Percentiles rank a stretch among this genome's conserved stretches.
Evolutionary conservation across 345 rosid genomes (phyloP).

Genomic region (Gossypium herbaceum): DNA sequence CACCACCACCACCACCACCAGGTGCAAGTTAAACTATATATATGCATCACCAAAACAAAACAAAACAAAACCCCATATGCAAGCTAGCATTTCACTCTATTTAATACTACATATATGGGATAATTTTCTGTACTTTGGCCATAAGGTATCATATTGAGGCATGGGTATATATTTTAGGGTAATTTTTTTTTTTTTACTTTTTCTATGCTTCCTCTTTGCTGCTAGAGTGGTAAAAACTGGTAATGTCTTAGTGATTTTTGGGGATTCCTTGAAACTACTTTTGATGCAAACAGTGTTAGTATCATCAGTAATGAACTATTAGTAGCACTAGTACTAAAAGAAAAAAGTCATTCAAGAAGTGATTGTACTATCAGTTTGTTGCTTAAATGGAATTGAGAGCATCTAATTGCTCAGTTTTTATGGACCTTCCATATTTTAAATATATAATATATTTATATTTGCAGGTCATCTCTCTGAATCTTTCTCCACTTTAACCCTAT

Average conservation of each 20-base stretch:
- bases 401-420: constrained; percentile 26
- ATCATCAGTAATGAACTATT: constrained; percentile 8
- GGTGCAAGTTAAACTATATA: constrained; percentile 31
- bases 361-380: constrained; percentile 31
- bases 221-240: background rate
- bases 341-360: constrained; percentile 23
- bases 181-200: background rate
- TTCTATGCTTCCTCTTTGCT: background rate
- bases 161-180: background rate
- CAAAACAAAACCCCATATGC: background rate
- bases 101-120: background rate
- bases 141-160: background rate
- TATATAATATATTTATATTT: constrained; percentile 9
- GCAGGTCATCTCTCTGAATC: constrained; percentile 14
- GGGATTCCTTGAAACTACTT: constrained; percentile 25
- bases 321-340: constrained; percentile 11
- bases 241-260: constrained; percentile 26
- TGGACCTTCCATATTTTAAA: constrained; percentile 18
- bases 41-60: background rate
- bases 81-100: background rate
- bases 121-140: background rate
- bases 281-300: constrained; percentile 36
- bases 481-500: background rate
- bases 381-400: constrained; percentile 23
- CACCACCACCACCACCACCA: constrained; percentile 24